Evolutionary conservation across 208 protist species (phyloP).

Genomic region (Leishmania major): DNA sequence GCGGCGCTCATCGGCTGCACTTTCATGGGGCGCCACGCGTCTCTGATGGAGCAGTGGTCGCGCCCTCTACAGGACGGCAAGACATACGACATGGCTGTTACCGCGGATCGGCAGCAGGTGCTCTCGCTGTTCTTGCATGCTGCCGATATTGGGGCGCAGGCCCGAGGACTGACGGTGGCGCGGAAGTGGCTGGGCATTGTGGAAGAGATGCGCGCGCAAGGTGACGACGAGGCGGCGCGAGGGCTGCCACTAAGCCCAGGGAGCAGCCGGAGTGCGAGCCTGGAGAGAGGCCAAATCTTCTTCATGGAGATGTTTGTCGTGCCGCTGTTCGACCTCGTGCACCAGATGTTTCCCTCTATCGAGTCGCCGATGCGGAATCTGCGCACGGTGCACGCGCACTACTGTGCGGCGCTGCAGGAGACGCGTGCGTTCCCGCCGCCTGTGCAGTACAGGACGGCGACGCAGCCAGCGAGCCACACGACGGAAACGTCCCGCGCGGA

Average conservation of each 20-base stretch:
- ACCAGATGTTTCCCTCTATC: constrained; percentile 62
- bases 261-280: constrained; percentile 31
- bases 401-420: constrained; percentile 28
- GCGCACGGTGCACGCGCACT: constrained; percentile 46
- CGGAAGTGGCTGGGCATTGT: constrained; percentile 75
- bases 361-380: constrained; percentile 56
- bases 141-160: constrained; percentile 74
- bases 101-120: constrained; percentile 54
- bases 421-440: constrained; percentile 25
- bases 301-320: constrained; percentile 81
- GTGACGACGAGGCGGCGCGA: constrained; percentile 58
- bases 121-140: constrained; percentile 73
- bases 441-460: constrained; percentile 13
- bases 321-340: constrained; percentile 68
- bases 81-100: constrained; percentile 39
- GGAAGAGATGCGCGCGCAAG: constrained; percentile 81
- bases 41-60: constrained; percentile 35
- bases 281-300: constrained; percentile 56
- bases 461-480: not conserved
- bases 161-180: constrained; percentile 59
- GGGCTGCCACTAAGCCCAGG: constrained; percentile 56
- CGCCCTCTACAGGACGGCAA: constrained; percentile 17
- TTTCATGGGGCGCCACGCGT: constrained; percentile 65
- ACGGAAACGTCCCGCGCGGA: not conserved
- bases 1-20: constrained; percentile 53